A percentile compares a stretch with the other conserved stretches of the same genome.
Evolutionary conservation across 1,284 basidiomycete genomes (phyloP).

Genomic region (Ceratobasidium sp.): DNA sequence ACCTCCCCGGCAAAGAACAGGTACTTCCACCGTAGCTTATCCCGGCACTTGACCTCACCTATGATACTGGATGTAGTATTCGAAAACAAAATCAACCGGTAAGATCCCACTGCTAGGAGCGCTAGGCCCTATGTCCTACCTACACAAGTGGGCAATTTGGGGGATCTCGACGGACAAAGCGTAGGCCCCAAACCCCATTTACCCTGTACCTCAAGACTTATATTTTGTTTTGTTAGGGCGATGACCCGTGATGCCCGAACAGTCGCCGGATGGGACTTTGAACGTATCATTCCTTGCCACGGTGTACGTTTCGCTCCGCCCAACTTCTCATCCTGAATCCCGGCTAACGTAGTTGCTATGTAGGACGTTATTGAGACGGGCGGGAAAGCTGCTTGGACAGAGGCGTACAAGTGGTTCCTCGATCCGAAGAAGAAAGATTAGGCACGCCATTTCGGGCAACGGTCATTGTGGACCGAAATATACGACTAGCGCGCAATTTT

Average conservation of each 20-base stretch:
- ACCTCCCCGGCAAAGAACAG: slow-evolving; percentile 90
- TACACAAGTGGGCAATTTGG: slow-evolving; percentile 71
- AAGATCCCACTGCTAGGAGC: slow-evolving; percentile 63
- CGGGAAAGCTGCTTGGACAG: slow-evolving; percentile 78
- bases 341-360: slow-evolving; percentile 48
- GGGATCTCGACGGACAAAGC: slow-evolving; percentile 69
- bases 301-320: slow-evolving; percentile 70
- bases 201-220: too few species aligned
- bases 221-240: too few species aligned
- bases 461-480: too few species aligned
- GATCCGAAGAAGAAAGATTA: too few species aligned
- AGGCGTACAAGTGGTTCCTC: slow-evolving; percentile 56
- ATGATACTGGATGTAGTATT: slow-evolving; percentile 54
- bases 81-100: slow-evolving; percentile 66
- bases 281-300: slow-evolving; percentile 92
- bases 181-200: slow-evolving; percentile 56
- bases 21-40: slow-evolving; percentile 58
- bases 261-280: slow-evolving; percentile 87
- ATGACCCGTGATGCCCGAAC: slow-evolving; percentile 79
- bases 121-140: slow-evolving; percentile 70
- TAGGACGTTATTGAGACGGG: slow-evolving; percentile 85
- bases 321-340: neutral
- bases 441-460: too few species aligned
- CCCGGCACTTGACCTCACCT: neutral
- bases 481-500: too few species aligned